phyloP scores from a whole-genome alignment of 768 basidiomycete genomes.

The Lanmaoa rubissima region DNA sequence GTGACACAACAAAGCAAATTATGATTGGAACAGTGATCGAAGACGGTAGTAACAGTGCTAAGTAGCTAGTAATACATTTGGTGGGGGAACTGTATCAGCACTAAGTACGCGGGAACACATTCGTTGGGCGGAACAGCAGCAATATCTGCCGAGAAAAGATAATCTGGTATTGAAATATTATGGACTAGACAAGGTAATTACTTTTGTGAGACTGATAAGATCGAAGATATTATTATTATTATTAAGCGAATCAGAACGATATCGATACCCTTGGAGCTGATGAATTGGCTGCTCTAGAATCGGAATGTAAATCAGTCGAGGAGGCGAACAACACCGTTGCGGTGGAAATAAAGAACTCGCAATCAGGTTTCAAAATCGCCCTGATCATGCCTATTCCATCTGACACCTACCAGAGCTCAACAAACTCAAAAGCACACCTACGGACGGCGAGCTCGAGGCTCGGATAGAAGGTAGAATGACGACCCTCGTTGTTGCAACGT shows the following conservation, averaged over 20 bases:
- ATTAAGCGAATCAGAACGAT: slow-evolving; percentile 75
- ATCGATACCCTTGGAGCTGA: slow-evolving; percentile 63
- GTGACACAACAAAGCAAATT: too few relatives aligned
- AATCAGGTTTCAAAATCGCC: slow-evolving; percentile 20
- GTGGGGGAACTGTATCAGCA: too few relatives aligned
- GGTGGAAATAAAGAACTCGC: slow-evolving; percentile 48
- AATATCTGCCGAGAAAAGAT: too few relatives aligned
- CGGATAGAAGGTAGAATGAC: slow-evolving; percentile 40
- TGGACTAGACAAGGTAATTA: too few relatives aligned
- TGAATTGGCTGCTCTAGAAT: slow-evolving; percentile 58
- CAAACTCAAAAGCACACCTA: slow-evolving; percentile 62
- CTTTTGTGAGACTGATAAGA: too few relatives aligned
- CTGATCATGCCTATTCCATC: background rate
- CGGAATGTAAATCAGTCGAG: slow-evolving; percentile 52
- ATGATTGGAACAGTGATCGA: too few relatives aligned
- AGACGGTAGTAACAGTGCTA: too few relatives aligned
- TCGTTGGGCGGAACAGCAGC: too few relatives aligned
- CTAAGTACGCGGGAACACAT: too few relatives aligned
- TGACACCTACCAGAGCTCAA: slow-evolving; percentile 52
- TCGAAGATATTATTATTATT: too few relatives aligned
- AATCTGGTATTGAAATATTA: too few relatives aligned
- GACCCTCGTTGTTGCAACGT: slow-evolving; percentile 20
- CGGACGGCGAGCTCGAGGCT: slow-evolving; percentile 59
- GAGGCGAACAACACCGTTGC: slow-evolving; percentile 57
- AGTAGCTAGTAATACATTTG: too few relatives aligned